phyloP scores from a whole-genome alignment of 1,139 yeast species.

The Nakaseomyces bracarensis region DNA sequence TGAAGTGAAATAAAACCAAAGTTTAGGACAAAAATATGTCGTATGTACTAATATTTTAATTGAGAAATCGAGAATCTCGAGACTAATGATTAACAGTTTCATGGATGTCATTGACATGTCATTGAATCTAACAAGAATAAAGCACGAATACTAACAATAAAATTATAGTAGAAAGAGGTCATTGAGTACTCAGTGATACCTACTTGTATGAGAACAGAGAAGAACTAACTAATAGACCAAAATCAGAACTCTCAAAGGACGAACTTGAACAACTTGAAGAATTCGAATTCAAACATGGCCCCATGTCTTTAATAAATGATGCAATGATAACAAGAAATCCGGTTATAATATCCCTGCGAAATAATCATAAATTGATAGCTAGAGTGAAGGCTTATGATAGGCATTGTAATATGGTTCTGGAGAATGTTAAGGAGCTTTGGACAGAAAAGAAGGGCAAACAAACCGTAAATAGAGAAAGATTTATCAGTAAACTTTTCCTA shows the following conservation, averaged over 20 bases:
- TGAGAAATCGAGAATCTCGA: too few relatives aligned
- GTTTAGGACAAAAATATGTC: not conserved
- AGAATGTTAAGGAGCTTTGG: slow-evolving; percentile 90
- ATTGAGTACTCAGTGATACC: too few relatives aligned
- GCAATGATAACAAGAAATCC: slow-evolving; percentile 71
- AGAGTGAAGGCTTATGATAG: slow-evolving; percentile 92
- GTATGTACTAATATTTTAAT: too few relatives aligned
- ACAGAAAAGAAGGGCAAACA: slow-evolving; percentile 70
- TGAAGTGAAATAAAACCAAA: too few relatives aligned
- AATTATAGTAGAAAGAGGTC: not conserved
- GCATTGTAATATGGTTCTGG: slow-evolving; percentile 88
- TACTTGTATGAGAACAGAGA: slow-evolving; percentile 43
- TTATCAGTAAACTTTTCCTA: slow-evolving; percentile 78
- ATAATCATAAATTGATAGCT: slow-evolving; percentile 84
- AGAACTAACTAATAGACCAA: slow-evolving; percentile 57
- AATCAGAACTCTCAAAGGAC: slow-evolving; percentile 69
- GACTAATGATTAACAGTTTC: too few relatives aligned
- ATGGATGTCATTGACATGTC: too few relatives aligned
- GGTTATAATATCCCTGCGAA: slow-evolving; percentile 81
- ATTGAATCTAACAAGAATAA: too few relatives aligned
- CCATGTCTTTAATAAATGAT: slow-evolving; percentile 73
- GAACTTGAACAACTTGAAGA: slow-evolving; percentile 82
- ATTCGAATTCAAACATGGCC: slow-evolving; percentile 85
- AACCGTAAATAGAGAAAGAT: slow-evolving; percentile 69
- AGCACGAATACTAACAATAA: slow-evolving; percentile 1